Conservation (phyloP, 75 land plant species). For the Sequoiadendron giganteum region DNA sequence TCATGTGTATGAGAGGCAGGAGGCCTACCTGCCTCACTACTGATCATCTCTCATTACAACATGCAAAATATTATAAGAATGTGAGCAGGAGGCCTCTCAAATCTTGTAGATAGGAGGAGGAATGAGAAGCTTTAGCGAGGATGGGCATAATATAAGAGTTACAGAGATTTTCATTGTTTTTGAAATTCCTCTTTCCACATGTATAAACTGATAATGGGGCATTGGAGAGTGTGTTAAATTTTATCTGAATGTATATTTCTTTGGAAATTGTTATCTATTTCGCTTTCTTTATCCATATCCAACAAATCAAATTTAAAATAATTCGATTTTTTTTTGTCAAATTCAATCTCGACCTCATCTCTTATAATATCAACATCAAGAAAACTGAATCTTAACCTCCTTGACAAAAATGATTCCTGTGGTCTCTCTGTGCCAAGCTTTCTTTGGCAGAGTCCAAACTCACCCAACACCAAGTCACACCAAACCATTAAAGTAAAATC, state of each 20-base stretch:
- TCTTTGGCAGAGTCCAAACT: no score
- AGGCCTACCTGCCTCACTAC: background rate
- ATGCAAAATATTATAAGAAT: background rate
- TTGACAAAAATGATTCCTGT: no score
- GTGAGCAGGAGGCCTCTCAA: background rate
- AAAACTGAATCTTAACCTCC: no score
- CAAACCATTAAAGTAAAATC: background rate
- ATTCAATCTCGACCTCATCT: no score
- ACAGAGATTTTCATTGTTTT: constrained; percentile 7
- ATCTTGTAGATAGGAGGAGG: constrained; percentile 7
- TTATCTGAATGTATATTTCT: background rate
- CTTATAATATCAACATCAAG: no score
- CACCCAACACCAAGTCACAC: background rate
- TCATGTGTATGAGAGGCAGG: background rate
- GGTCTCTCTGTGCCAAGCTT: no score
- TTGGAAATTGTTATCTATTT: no score
- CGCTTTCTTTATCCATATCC: background rate
- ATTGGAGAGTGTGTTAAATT: background rate
- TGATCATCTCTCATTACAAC: background rate
- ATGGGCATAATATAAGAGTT: background rate
- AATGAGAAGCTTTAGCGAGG: constrained; percentile 3
- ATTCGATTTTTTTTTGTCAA: no score
- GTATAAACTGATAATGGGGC: background rate
- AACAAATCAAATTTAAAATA: background rate
- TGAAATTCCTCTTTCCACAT: background rate